Percentiles rank a stretch among this genome's conserved stretches.
phyloP scores from a whole-genome alignment of 306 rosid genomes.

The Fragaria ananassa region DNA sequence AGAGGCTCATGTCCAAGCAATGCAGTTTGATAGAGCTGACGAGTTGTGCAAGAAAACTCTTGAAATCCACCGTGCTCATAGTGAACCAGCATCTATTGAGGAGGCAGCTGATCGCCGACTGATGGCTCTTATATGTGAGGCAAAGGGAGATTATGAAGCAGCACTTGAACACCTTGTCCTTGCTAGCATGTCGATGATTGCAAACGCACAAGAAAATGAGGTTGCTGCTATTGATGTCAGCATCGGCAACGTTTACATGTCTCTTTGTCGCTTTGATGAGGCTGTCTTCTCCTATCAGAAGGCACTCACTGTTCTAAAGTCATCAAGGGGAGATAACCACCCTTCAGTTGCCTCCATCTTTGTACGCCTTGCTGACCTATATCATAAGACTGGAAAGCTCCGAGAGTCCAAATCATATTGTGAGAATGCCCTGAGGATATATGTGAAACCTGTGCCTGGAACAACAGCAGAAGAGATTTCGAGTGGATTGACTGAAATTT shows the following conservation, averaged over 20 bases:
- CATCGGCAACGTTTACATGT: constrained; percentile 91
- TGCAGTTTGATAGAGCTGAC: constrained; percentile 96
- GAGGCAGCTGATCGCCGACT: constrained; percentile 95
- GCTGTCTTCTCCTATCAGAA: constrained; percentile 96
- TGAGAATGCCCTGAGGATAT: constrained; percentile 88
- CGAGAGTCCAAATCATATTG: constrained; percentile 94
- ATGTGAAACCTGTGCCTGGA: constrained; percentile 93
- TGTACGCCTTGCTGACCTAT: constrained; percentile 92
- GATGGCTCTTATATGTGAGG: constrained; percentile 87
- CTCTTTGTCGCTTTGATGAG: constrained; percentile 92
- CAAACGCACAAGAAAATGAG: constrained; percentile 85
- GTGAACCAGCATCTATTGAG: constrained; percentile 97
- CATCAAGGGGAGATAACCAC: constrained; percentile 90
- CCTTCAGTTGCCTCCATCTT: constrained; percentile 88
- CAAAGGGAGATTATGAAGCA: constrained; percentile 80
- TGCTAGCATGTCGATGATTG: constrained; percentile 98
- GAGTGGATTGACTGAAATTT: constrained; percentile 82
- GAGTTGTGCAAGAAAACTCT: constrained; percentile 82
- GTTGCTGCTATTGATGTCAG: constrained; percentile 96
- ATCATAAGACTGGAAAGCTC: constrained; percentile 93
- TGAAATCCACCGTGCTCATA: constrained; percentile 84
- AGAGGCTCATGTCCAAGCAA: constrained; percentile 97
- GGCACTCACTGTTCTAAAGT: constrained; percentile 92
- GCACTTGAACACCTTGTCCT: constrained; percentile 97
- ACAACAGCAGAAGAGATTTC: constrained; percentile 88